A percentile compares a stretch with the other conserved stretches of the same genome.
These are phyloP conservation scores for Aspergillus sp. DNA, from an alignment of 2,329 filamentous ascomycete genomes.

Conservation along the genomic window DNA sequence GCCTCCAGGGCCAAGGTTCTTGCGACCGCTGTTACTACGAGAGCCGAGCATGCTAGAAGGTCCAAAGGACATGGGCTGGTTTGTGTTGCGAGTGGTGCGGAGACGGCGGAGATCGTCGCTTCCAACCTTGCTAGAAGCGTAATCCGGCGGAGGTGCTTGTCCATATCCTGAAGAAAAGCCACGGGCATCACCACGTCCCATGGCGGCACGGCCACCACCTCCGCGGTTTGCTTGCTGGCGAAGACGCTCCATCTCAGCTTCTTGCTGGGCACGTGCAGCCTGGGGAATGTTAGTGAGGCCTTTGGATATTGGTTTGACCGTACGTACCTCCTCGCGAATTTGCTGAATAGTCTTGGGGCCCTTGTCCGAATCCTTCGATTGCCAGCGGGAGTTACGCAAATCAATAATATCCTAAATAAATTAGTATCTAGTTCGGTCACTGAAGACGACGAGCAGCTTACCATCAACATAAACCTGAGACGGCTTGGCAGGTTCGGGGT, in stretches of 20 bases:
- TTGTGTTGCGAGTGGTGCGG: conserved; percentile 60
- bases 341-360: conserved; percentile 95
- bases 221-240: conserved; percentile 57
- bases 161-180: conserved; percentile 74
- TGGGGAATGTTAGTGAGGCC: conserved; percentile 14
- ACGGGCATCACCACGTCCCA: conserved; percentile 83
- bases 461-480: conserved; percentile 92
- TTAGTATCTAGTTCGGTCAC: not conserved
- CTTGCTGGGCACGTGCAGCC: conserved; percentile 76
- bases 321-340: conserved; percentile 73
- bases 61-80: conserved; percentile 67
- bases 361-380: conserved; percentile 85
- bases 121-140: conserved; percentile 75
- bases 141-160: conserved; percentile 68
- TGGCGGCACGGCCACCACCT: conserved; percentile 65
- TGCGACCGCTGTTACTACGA: conserved; percentile 85
- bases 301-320: not conserved
- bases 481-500: conserved; percentile 80
- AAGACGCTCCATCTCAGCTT: conserved; percentile 66
- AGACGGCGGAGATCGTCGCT: conserved; percentile 90
- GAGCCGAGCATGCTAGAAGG: conserved; percentile 84
- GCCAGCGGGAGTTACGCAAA: conserved; percentile 74
- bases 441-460: conserved; percentile 27
- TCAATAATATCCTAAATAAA: conserved; percentile 71
- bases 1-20: conserved; percentile 69